These are phyloP conservation scores for Geranomyces michiganensis DNA, from an alignment of 192 early-diverging fungal species.

Conservation along the genomic window DNA sequence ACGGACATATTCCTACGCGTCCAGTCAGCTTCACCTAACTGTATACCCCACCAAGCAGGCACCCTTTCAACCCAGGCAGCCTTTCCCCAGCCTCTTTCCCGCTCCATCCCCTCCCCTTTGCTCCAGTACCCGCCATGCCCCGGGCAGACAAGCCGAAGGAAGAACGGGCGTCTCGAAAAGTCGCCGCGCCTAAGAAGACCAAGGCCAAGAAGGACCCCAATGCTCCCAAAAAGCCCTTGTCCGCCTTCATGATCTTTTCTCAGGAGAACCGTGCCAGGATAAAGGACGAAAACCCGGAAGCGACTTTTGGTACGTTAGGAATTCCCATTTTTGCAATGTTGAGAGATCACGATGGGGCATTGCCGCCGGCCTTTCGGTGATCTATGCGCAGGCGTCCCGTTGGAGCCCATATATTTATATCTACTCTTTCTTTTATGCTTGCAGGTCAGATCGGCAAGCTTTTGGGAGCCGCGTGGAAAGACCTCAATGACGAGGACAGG, in stretches of 20 bases:
- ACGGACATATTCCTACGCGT: too few species aligned
- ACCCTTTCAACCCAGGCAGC: too few species aligned
- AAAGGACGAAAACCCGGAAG: conserved; percentile 79
- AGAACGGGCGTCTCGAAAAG: conserved; percentile 25
- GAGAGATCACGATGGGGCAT: background rate
- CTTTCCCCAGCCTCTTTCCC: too few species aligned
- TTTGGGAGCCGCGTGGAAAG: conserved; percentile 74
- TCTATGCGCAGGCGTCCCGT: background rate
- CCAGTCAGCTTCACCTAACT: too few species aligned
- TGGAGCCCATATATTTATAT: too few species aligned
- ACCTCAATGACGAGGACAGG: conserved; percentile 57
- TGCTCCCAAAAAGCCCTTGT: conserved; percentile 88
- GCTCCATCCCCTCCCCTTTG: background rate
- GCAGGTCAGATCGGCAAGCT: conserved; percentile 65
- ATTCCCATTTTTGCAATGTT: background rate
- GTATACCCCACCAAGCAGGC: too few species aligned
- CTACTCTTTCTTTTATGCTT: background rate
- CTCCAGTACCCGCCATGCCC: conserved; percentile 1
- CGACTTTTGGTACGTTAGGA: conserved; percentile 45
- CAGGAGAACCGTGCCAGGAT: conserved; percentile 77
- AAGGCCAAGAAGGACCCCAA: conserved; percentile 84
- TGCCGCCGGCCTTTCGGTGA: background rate
- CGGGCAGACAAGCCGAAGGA: conserved; percentile 23
- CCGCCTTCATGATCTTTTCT: conserved; percentile 91
- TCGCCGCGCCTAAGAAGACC: conserved; percentile 60